phyloP scores from a whole-genome alignment of 495 filamentous ascomycete species.

The Umbilicaria muhlenbergii region DNA sequence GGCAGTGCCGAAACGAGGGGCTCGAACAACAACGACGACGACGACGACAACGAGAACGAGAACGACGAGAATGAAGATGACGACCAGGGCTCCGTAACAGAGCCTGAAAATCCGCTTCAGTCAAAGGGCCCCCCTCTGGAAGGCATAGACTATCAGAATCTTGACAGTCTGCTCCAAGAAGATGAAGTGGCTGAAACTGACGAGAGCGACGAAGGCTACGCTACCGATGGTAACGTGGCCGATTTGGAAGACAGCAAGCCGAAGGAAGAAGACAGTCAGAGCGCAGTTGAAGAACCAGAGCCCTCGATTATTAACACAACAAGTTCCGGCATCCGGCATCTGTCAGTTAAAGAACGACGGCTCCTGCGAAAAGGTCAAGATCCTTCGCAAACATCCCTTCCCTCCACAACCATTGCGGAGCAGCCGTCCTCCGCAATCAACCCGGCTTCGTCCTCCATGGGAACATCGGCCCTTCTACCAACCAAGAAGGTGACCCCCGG shows the following conservation, averaged over 20 bases:
- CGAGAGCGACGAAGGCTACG: no score
- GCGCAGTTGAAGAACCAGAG: conserved; percentile 9
- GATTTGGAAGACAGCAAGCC: background rate
- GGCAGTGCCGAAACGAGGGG: conserved; percentile 20
- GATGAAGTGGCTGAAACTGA: no score
- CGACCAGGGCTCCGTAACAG: conserved; percentile 2
- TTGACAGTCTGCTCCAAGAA: no score
- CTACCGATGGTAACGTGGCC: no score
- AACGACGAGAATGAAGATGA: conserved; percentile 13
- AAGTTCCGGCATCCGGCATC: conserved; percentile 17
- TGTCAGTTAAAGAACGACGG: conserved; percentile 35
- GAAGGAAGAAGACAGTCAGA: background rate
- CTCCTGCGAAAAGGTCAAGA: conserved; percentile 30
- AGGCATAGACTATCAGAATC: no score
- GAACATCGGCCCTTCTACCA: background rate
- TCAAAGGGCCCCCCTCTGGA: background rate
- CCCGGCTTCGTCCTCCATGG: background rate
- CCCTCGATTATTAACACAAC: conserved; percentile 11
- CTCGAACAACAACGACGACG: conserved; percentile 16
- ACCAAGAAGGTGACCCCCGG: conserved; percentile 15
- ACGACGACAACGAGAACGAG: conserved; percentile 15
- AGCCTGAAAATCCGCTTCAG: conserved; percentile 5
- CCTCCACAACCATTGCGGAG: conserved; percentile 1
- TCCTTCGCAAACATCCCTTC: conserved; percentile 9
- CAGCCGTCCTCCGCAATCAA: conserved; percentile 1